These are phyloP conservation scores for Simplicillium aogashimaense DNA, from an alignment of 2,329 filamentous ascomycete species.

Conservation along the genomic window DNA sequence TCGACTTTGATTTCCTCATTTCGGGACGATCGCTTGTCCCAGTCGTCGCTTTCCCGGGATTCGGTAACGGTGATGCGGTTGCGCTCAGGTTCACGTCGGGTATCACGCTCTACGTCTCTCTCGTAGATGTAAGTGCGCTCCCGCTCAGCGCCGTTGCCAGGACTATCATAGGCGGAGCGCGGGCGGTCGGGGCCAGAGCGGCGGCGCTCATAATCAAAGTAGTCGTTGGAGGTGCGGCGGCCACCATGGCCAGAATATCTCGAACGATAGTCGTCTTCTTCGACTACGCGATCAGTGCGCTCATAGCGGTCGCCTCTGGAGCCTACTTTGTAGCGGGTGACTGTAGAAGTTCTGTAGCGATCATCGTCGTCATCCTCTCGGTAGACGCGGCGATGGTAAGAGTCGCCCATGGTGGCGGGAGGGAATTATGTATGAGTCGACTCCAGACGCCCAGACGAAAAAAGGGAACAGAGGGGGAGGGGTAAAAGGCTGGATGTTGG, in stretches of 20 bases:
- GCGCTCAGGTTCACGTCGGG: constrained; percentile 16
- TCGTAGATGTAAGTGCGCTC: constrained; percentile 33
- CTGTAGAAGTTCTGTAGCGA: constrained; percentile 33
- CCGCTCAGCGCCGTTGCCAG: constrained; percentile 18
- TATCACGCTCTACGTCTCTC: constrained; percentile 29
- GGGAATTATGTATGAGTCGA: too few species aligned
- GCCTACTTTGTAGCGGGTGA: constrained; percentile 42
- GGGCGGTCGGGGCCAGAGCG: constrained; percentile 37
- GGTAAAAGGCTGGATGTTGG: too few species aligned
- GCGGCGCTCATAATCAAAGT: constrained; percentile 32
- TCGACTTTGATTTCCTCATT: constrained; percentile 44
- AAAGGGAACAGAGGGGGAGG: too few species aligned
- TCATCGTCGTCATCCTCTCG: constrained; percentile 31
- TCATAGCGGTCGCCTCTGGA: constrained; percentile 28
- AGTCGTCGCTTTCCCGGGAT: constrained; percentile 27
- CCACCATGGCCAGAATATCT: constrained; percentile 27
- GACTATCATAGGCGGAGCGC: constrained; percentile 36
- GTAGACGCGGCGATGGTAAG: constrained; percentile 18
- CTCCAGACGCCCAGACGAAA: too few species aligned
- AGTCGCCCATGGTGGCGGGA: constrained; percentile 20
- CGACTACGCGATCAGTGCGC: constrained; percentile 24
- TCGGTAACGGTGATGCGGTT: constrained; percentile 26
- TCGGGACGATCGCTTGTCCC: constrained; percentile 30
- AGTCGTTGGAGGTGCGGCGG: constrained; percentile 30
- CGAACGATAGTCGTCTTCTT: constrained; percentile 36